Percentiles rank a stretch among this genome's conserved stretches.
These are phyloP conservation scores for Chlamydomonas applanata DNA, from an alignment of 139 green algal genomes.

Conservation along the genomic window DNA sequence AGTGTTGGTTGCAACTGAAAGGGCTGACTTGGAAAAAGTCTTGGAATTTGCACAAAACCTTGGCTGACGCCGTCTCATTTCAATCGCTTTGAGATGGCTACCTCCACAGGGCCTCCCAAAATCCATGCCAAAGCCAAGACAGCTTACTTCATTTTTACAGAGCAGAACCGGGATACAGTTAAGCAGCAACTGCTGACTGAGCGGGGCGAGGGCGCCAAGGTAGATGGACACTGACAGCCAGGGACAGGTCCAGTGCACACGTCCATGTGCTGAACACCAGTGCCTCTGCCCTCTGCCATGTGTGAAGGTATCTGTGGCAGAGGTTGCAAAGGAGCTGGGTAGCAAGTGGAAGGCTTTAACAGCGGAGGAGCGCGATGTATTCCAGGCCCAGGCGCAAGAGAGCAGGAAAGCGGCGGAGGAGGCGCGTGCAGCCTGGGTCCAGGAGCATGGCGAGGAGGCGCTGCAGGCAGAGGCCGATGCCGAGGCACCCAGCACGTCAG, in stretches of 20 bases:
- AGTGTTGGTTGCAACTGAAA: no score
- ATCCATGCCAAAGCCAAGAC: not conserved
- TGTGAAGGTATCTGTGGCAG: not conserved
- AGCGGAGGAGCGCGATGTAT: not conserved
- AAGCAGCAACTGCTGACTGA: not conserved
- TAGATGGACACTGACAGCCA: not conserved
- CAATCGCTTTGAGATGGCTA: no score
- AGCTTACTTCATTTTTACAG: slow-evolving; percentile 15
- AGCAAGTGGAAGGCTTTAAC: slow-evolving; percentile 2
- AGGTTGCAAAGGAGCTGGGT: slow-evolving; percentile 8
- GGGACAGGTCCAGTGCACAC: not conserved
- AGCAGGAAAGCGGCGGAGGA: not conserved
- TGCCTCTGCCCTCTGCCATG: not conserved
- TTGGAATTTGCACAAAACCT: no score
- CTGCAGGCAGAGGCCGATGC: not conserved
- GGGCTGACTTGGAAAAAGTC: no score
- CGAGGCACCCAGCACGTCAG: not conserved
- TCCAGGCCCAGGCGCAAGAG: not conserved
- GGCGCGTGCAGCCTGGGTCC: not conserved
- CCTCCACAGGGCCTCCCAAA: no score
- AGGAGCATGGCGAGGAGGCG: not conserved
- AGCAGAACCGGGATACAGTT: not conserved
- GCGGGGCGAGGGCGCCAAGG: not conserved
- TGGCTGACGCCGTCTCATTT: no score
- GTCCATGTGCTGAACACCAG: not conserved